Evolutionary conservation across 129 eudicot species (phyloP).

Genomic region (Artemisia argyi): DNA sequence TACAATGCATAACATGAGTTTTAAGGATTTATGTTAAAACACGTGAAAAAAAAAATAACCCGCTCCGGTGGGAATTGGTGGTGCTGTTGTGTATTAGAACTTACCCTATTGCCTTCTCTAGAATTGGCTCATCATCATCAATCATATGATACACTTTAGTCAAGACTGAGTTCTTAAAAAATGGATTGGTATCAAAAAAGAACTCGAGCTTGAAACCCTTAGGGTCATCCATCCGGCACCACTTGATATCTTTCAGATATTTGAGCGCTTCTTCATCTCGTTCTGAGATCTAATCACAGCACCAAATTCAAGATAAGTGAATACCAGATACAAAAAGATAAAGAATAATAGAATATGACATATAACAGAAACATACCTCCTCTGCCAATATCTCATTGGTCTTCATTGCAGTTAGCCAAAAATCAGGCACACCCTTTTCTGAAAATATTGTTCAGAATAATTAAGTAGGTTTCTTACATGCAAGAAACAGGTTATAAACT

Average conservation of each 20-base stretch:
- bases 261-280: conserved; percentile 94
- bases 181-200: conserved; percentile 79
- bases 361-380: conserved; percentile 57
- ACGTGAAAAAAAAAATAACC: not conserved
- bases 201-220: conserved; percentile 98
- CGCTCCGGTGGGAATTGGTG: no score
- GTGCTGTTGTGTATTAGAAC: not conserved
- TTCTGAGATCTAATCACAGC: conserved; percentile 63
- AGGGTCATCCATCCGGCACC: conserved; percentile 70
- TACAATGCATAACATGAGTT: not conserved
- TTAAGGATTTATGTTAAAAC: not conserved
- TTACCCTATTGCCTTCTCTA: conserved; percentile 98
- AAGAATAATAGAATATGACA: not conserved
- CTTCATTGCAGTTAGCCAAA: conserved; percentile 94
- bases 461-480: not conserved
- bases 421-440: conserved; percentile 93
- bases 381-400: conserved; percentile 76
- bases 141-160: conserved; percentile 93
- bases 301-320: not conserved
- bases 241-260: conserved; percentile 81
- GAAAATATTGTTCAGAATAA: conserved; percentile 11
- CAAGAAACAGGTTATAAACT: not conserved
- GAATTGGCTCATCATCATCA: conserved; percentile 90
- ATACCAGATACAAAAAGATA: not conserved
- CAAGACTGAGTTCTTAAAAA: conserved; percentile 70